Base-by-base conservation (phyloP, 129 eudicot genomes). In the Centrapalus pauciflorus region DNA sequence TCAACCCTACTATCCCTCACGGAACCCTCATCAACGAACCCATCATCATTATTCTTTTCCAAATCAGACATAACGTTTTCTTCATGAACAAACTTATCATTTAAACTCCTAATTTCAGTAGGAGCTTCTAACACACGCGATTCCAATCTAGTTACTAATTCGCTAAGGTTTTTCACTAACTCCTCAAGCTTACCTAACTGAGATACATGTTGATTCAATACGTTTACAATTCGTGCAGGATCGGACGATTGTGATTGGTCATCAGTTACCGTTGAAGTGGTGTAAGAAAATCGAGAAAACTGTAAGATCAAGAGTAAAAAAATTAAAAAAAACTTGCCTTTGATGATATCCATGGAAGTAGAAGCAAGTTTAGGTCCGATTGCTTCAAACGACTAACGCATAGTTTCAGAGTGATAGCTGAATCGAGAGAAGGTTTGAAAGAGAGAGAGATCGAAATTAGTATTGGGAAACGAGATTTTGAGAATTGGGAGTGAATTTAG, bases 121-220 rank as follows among this genome's bases (percentile, higher is more conserved):
- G 28, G 59, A 21, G 63, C 52, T 61, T 58, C 71, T 5, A 34
- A 25, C 5, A 70, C 54, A 32, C 70, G 69, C 12, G 95, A 81
- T 72, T 92, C 98, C 77, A 88, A 80, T 80, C 81, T 85, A 25
- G 80, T 62, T 3, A 92, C 91, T 38, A 92, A 67, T n/a, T 81
- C 78, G 32, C 61, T 81, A 10, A 92, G 79, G 79, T 88, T 85
- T 49, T 59, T 55, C 12, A 92, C 89, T 9, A 88, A 69, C 75
- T 84, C 89, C 32, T 92, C 87, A 17, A 92, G 91, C 69, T 77
- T 85, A 55, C 80, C 89, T 72, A 92, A 68, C 25, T 92, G 98
- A 30, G 77, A 59, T 58, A 81, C 74, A 29, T 87, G 98, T 17
- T 69, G 77, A 57, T 66, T 70, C 40, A 78, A 48, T 40, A 83